A percentile compares a stretch with the other conserved stretches of the same genome.
These are phyloP conservation scores for Yamadazyma kanchanaburiensis DNA, from an alignment of 1,139 yeast genomes.

Conservation along the genomic window DNA sequence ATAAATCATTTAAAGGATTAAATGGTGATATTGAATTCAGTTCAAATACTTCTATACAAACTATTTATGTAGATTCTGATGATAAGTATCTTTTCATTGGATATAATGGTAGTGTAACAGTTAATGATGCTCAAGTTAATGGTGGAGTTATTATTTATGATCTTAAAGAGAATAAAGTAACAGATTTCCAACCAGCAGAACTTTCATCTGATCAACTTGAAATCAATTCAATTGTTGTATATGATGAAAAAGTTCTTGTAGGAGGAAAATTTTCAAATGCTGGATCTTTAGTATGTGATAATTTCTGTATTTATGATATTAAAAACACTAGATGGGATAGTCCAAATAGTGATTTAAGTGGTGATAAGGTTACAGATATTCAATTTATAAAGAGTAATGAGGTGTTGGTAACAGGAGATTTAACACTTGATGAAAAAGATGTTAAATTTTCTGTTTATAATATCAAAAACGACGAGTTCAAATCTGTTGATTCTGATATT, in stretches of 20 bases:
- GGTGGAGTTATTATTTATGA: constrained; percentile 55
- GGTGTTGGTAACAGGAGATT: constrained; percentile 63
- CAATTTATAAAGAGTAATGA: constrained; percentile 48
- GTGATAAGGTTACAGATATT: constrained; percentile 56
- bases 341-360: constrained; percentile 34
- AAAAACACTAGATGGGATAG: constrained; percentile 52
- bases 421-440: constrained; percentile 33
- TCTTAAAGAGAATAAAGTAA: constrained; percentile 34
- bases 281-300: constrained; percentile 57
- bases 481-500: constrained; percentile 9
- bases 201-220: constrained; percentile 29
- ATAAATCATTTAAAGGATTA: constrained; percentile 21
- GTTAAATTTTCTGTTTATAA: constrained; percentile 51
- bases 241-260: constrained; percentile 57
- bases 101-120: constrained; percentile 42
- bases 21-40: constrained; percentile 37
- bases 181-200: constrained; percentile 47
- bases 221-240: constrained; percentile 53
- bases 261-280: constrained; percentile 74
- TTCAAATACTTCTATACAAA: constrained; percentile 30
- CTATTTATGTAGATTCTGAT: constrained; percentile 39
- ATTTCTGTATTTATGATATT: constrained; percentile 68
- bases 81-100: constrained; percentile 46
- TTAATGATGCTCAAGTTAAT: constrained; percentile 18
- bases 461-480: constrained; percentile 33